Evolutionary conservation across 1,284 basidiomycete species (phyloP).

Genomic region (Puccinia triticina): DNA sequence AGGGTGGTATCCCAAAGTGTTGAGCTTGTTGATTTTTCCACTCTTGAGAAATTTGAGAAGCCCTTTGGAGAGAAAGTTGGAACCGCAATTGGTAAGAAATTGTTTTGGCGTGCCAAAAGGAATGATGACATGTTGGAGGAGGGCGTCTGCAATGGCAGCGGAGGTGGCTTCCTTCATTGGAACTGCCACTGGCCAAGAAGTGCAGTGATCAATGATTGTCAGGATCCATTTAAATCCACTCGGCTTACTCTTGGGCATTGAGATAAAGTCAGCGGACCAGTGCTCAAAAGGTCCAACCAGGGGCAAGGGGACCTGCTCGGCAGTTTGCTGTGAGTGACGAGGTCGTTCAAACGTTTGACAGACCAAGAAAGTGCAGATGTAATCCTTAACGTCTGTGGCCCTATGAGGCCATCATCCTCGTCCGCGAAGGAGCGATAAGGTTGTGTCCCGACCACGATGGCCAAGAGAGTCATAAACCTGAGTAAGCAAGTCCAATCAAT

Average conservation of each 20-base stretch:
- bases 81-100: too few relatives aligned
- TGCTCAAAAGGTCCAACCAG: slow-evolving; percentile 7
- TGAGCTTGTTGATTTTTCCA: background rate
- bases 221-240: background rate
- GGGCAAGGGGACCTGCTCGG: background rate
- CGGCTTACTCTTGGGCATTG: background rate
- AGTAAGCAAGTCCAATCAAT: background rate
- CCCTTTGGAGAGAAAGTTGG: slow-evolving; percentile 10
- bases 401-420: background rate
- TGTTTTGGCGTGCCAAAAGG: background rate
- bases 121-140: background rate
- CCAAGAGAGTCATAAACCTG: too few relatives aligned
- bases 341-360: background rate
- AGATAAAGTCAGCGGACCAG: background rate
- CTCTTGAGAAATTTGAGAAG: background rate
- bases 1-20: slow-evolving; percentile 25
- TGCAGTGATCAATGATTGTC: slow-evolving; percentile 21
- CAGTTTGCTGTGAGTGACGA: background rate
- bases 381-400: background rate
- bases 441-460: background rate
- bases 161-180: background rate
- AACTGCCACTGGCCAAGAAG: slow-evolving; percentile 3
- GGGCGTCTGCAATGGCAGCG: background rate
- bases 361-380: background rate
- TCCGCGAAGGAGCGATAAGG: background rate